A percentile compares a stretch with the other conserved stretches of the same genome.
These are phyloP conservation scores for Scutellaria minor DNA, from an alignment of 257 asterid genomes.

Conservation along the genomic window DNA sequence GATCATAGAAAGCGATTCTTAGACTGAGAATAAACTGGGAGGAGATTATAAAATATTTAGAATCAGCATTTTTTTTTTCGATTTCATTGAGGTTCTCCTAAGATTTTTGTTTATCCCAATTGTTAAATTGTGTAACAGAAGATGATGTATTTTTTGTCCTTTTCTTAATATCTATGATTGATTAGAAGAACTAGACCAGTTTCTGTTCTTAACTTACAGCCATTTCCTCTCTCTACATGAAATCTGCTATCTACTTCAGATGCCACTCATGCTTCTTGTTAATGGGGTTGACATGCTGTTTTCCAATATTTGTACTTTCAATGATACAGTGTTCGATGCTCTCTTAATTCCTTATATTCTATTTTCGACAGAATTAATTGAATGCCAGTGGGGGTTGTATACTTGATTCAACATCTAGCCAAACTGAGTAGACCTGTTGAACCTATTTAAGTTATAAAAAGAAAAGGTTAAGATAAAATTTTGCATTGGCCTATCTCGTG, in stretches of 20 bases:
- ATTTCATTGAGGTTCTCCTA: neutral
- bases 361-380: neutral
- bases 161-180: neutral
- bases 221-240: neutral
- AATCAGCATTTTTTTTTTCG: neutral
- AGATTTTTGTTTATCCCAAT: neutral
- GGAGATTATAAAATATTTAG: slow-evolving; percentile 2
- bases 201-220: neutral
- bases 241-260: neutral
- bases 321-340: neutral
- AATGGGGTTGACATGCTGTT: neutral
- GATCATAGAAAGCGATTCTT: neutral
- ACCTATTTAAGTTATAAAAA: neutral
- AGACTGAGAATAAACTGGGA: neutral
- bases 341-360: slow-evolving; percentile 1
- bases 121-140: too few relatives aligned
- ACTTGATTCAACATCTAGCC: neutral
- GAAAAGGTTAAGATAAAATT: neutral
- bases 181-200: neutral
- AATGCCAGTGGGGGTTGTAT: neutral
- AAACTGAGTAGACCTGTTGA: slow-evolving; percentile 5
- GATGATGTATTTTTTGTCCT: neutral
- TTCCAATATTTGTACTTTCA: neutral
- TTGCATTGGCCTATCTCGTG: neutral
- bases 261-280: neutral